phyloP scores from a whole-genome alignment of 2,329 filamentous ascomycete species.

The Passalora sequoiae region DNA sequence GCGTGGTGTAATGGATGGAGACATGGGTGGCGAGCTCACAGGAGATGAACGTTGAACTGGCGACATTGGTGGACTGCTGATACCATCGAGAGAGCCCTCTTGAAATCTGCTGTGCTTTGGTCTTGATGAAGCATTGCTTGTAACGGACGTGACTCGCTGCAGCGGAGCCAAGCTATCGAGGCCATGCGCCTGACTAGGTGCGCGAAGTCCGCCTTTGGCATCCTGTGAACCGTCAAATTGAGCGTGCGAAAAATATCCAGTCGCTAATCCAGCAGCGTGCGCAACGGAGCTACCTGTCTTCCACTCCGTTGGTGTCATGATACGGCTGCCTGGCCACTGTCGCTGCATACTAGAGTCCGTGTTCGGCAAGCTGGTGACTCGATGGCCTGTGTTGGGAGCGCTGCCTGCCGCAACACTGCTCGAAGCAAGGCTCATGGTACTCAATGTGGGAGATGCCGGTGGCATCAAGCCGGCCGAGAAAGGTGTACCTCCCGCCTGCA shows the following conservation, averaged over 20 bases:
- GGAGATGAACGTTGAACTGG: slow-evolving; percentile 7
- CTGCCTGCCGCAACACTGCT: slow-evolving; percentile 18
- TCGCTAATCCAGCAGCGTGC: slow-evolving; percentile 30
- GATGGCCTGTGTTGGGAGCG: slow-evolving; percentile 16
- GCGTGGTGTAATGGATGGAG: slow-evolving; percentile 20
- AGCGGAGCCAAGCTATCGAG: slow-evolving; percentile 9
- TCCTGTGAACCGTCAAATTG: slow-evolving; percentile 33
- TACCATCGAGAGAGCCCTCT: slow-evolving; percentile 26
- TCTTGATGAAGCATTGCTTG: slow-evolving; percentile 1
- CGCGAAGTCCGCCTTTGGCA: slow-evolving; percentile 4
- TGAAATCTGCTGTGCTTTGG: slow-evolving; percentile 17
- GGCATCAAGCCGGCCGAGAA: slow-evolving; percentile 2
- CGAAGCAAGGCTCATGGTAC: slow-evolving; percentile 17
- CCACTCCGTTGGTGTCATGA: slow-evolving; percentile 34
- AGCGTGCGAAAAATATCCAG: slow-evolving; percentile 30
- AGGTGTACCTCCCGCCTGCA: not conserved
- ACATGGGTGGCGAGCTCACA: slow-evolving; percentile 12
- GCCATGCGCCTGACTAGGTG: slow-evolving; percentile 11
- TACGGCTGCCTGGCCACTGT: slow-evolving; percentile 23
- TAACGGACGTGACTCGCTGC: slow-evolving; percentile 15
- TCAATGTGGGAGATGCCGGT: slow-evolving; percentile 15
- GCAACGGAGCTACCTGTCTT: slow-evolving; percentile 30
- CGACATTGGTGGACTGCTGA: slow-evolving; percentile 21
- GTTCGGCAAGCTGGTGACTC: slow-evolving; percentile 27
- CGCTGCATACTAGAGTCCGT: slow-evolving; percentile 26